Evolutionary conservation across 164 flowering plant genomes (phyloP).

Genomic region (Paratinospora sagittata): DNA sequence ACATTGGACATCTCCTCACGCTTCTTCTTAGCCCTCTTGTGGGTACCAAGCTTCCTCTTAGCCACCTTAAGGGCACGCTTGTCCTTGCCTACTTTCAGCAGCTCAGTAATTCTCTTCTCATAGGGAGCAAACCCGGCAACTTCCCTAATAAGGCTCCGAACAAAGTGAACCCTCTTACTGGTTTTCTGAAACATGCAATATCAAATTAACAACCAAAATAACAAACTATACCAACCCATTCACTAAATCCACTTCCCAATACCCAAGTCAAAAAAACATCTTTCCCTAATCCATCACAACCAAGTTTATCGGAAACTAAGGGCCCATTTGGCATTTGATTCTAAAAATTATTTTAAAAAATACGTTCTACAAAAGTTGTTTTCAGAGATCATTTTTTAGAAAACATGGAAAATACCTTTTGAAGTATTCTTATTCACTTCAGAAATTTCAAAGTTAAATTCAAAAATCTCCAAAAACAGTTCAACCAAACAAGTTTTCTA

Average conservation of each 20-base stretch:
- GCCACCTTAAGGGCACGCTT: conserved; percentile 42
- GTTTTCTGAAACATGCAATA: conserved; percentile 27
- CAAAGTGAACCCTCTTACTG: conserved; percentile 34
- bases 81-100: conserved; percentile 40
- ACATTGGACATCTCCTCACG: conserved; percentile 43
- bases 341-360: too few relatives aligned
- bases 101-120: conserved; percentile 44
- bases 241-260: too few relatives aligned
- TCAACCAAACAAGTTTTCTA: too few relatives aligned
- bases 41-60: conserved; percentile 42
- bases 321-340: too few relatives aligned
- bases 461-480: too few relatives aligned
- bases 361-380: too few relatives aligned
- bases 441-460: too few relatives aligned
- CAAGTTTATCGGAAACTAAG: background rate
- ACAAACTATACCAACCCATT: background rate
- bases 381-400: too few relatives aligned
- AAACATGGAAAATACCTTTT: too few relatives aligned
- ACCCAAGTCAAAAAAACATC: too few relatives aligned
- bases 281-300: background rate
- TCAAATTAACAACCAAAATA: background rate
- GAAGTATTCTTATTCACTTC: too few relatives aligned
- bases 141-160: conserved; percentile 33
- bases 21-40: conserved; percentile 45
- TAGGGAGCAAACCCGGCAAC: conserved; percentile 47